A percentile compares a stretch with the other conserved stretches of the same genome.
phyloP scores from a whole-genome alignment of 1,284 basidiomycete species.

The Heterobasidion irregulare region DNA sequence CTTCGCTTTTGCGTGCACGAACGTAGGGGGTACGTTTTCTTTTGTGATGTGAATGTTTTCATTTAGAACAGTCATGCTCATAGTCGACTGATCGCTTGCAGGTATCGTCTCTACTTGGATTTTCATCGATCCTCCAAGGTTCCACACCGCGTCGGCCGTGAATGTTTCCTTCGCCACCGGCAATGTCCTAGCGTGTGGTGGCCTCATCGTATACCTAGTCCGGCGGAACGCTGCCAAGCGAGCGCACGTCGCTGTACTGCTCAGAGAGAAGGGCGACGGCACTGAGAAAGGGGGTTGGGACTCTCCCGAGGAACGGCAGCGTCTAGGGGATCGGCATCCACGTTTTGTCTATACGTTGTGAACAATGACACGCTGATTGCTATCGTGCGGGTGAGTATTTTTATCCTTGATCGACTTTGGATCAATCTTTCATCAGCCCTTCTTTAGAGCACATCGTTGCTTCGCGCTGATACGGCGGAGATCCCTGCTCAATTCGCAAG shows the following conservation, averaged over 20 bases:
- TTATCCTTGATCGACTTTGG: too few species aligned
- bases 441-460: too few species aligned
- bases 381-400: not conserved
- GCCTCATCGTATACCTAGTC: slow-evolving; percentile 4
- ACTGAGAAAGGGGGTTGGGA: slow-evolving; percentile 7
- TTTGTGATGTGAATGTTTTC: not conserved
- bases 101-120: slow-evolving; percentile 20
- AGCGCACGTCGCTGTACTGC: slow-evolving; percentile 1
- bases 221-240: slow-evolving; percentile 5
- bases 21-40: slow-evolving; percentile 33
- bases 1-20: slow-evolving; percentile 43
- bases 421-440: too few species aligned
- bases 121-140: slow-evolving; percentile 7
- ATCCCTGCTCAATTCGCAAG: too few species aligned
- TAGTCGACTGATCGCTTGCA: not conserved
- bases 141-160: slow-evolving; percentile 9
- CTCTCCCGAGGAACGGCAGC: slow-evolving; percentile 6
- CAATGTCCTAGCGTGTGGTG: not conserved
- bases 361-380: not conserved
- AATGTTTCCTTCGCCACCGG: slow-evolving; percentile 8
- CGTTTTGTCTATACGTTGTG: slow-evolving; percentile 11
- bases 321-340: slow-evolving; percentile 12
- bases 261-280: slow-evolving; percentile 2
- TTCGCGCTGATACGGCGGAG: too few species aligned
- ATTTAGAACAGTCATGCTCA: not conserved